Conservation (phyloP, 805 yeast species). For the Pichia membranifaciens region DNA sequence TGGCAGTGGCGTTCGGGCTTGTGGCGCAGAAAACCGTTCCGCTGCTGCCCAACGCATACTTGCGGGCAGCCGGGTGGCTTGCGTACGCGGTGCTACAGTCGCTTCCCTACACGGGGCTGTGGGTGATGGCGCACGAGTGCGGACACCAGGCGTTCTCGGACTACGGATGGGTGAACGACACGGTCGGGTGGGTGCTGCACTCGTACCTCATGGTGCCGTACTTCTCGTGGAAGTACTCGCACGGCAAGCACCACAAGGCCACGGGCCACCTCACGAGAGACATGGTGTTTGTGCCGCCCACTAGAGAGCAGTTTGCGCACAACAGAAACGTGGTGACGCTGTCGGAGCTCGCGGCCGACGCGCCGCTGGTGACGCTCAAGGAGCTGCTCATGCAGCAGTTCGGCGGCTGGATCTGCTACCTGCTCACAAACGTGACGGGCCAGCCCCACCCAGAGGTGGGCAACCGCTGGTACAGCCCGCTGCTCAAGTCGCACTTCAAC, state of each 20-base stretch:
- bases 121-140: conserved; percentile 90
- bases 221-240: conserved; percentile 81
- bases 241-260: conserved; percentile 85
- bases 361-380: conserved; percentile 61
- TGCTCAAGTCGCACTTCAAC: conserved; percentile 59
- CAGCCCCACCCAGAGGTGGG: conserved; percentile 47
- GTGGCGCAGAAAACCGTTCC: conserved; percentile 52
- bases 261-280: conserved; percentile 80
- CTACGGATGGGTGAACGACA: conserved; percentile 65
- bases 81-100: conserved; percentile 52
- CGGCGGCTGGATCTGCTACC: conserved; percentile 70
- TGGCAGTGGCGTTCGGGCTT: conserved; percentile 44
- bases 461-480: conserved; percentile 29
- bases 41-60: conserved; percentile 34
- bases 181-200: conserved; percentile 80
- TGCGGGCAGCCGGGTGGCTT: conserved; percentile 56
- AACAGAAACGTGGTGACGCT: conserved; percentile 26
- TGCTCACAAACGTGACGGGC: conserved; percentile 70
- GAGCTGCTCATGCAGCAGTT: conserved; percentile 60
- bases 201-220: conserved; percentile 76
- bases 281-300: conserved; percentile 78
- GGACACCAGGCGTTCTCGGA: conserved; percentile 85
- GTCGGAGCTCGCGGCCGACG: conserved; percentile 61
- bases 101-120: conserved; percentile 66
- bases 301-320: conserved; percentile 48